A percentile compares a stretch with the other conserved stretches of the same genome.
Evolutionary conservation across 768 basidiomycete genomes (phyloP).

Genomic region (Auriculariales sp.): DNA sequence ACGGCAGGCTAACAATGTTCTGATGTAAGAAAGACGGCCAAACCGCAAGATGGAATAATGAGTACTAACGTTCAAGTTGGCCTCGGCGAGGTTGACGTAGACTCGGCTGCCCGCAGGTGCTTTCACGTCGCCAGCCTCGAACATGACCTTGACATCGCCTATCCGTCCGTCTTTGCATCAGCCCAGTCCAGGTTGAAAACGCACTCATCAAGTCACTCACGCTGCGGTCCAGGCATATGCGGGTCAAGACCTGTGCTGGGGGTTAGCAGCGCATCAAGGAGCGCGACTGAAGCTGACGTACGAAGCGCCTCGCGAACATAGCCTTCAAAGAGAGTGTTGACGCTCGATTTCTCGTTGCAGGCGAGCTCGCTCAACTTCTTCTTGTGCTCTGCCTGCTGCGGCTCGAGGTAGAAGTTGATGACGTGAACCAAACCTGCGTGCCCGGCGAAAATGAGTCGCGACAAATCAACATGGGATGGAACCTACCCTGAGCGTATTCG

Average conservation of each 20-base stretch:
- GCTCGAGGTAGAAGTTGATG: slow-evolving; percentile 44
- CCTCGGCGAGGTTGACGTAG: not conserved
- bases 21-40: not conserved
- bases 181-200: not conserved
- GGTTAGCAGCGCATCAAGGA: not conserved
- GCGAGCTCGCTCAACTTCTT: slow-evolving; percentile 8
- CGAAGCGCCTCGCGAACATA: slow-evolving; percentile 11
- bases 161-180: not conserved
- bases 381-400: slow-evolving; percentile 7
- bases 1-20: not conserved
- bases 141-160: not conserved
- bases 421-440: slow-evolving; percentile 39
- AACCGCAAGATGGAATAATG: not conserved
- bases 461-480: slow-evolving; percentile 23
- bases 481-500: slow-evolving; percentile 7
- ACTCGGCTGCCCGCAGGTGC: not conserved
- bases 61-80: not conserved
- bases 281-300: slow-evolving; percentile 7
- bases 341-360: slow-evolving; percentile 1
- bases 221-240: slow-evolving; percentile 3
- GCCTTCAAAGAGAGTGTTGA: slow-evolving; percentile 5
- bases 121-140: slow-evolving; percentile 1
- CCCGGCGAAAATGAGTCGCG: slow-evolving; percentile 24
- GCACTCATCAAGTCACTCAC: slow-evolving; percentile 2
- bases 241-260: slow-evolving; percentile 7